A percentile compares a stretch with the other conserved stretches of the same genome.
Evolutionary conservation across 495 filamentous ascomycete genomes (phyloP).

Genomic region (Podospora didyma): DNA sequence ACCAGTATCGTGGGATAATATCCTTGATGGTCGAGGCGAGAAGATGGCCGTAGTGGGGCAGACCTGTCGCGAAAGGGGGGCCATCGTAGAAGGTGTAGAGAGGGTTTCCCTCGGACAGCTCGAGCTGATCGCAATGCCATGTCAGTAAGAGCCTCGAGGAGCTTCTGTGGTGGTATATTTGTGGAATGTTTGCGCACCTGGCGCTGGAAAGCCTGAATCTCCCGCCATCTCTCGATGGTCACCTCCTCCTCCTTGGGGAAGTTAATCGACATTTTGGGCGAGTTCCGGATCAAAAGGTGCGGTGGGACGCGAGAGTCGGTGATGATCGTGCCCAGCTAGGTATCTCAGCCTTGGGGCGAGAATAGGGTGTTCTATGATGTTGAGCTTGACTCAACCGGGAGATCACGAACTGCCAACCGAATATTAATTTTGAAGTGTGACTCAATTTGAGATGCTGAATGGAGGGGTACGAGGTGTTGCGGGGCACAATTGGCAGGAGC

Average conservation of each 20-base stretch:
- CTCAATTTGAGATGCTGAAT: conserved; percentile 12
- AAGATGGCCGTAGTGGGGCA: conserved; percentile 95
- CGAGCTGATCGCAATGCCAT: conserved; percentile 28
- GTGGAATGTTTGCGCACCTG: conserved; percentile 17
- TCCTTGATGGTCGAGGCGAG: conserved; percentile 97
- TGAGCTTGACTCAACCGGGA: conserved; percentile 15
- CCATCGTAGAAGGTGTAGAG: conserved; percentile 84
- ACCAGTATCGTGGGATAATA: conserved; percentile 95
- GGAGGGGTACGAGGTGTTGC: conserved; percentile 23
- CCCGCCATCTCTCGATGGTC: conserved; percentile 76
- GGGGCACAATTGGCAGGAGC: conserved; percentile 1
- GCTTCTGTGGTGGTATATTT: not conserved
- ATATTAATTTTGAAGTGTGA: conserved; percentile 22
- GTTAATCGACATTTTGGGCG: conserved; percentile 70
- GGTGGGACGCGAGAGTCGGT: not conserved
- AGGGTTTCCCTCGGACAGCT: conserved; percentile 56
- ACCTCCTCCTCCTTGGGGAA: conserved; percentile 88
- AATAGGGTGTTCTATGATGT: not conserved
- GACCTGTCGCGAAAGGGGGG: conserved; percentile 56
- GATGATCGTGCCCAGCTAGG: not conserved
- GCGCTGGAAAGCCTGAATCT: conserved; percentile 80
- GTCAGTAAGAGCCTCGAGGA: conserved; percentile 7
- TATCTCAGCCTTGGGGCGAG: not conserved
- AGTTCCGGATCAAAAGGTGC: conserved; percentile 5
- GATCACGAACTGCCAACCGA: not conserved